These are phyloP conservation scores for Sphaerobolus stellatus DNA, from an alignment of 1,284 basidiomycete genomes.

Conservation along the genomic window DNA sequence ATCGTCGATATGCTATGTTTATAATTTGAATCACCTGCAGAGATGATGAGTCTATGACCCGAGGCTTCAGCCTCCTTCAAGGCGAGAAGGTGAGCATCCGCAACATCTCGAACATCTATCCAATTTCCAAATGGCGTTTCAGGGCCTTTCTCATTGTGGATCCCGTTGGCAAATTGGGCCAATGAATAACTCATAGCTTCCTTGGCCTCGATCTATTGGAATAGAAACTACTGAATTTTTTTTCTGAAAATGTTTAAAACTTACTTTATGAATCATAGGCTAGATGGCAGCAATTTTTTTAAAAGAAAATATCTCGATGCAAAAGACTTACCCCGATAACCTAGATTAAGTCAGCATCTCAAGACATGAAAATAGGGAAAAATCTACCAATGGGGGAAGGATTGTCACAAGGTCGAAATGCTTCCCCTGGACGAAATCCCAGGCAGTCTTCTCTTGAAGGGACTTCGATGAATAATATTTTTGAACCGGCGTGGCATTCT, in stretches of 20 bases:
- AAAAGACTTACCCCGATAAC: conserved; percentile 35
- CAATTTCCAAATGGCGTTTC: conserved; percentile 38
- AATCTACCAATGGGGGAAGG: conserved; percentile 35
- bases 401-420: conserved; percentile 23
- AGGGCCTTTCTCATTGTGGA: conserved; percentile 27
- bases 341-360: conserved; percentile 8
- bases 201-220: conserved; percentile 35
- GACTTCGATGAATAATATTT: conserved; percentile 23
- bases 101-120: conserved; percentile 66
- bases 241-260: conserved; percentile 15
- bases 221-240: background rate
- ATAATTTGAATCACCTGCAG: conserved; percentile 30
- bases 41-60: conserved; percentile 57
- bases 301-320: background rate
- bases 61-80: conserved; percentile 55
- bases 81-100: conserved; percentile 55
- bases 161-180: conserved; percentile 15
- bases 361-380: background rate
- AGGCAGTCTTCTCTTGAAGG: conserved; percentile 19
- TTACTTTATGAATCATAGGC: conserved; percentile 52
- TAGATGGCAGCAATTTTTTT: conserved; percentile 18
- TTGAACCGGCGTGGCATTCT: conserved; percentile 7
- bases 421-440: conserved; percentile 1
- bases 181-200: conserved; percentile 24
- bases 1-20: conserved; percentile 12